Base-by-base conservation (phyloP, 805 yeast species). In the Yarrowia phangngaensis region DNA sequence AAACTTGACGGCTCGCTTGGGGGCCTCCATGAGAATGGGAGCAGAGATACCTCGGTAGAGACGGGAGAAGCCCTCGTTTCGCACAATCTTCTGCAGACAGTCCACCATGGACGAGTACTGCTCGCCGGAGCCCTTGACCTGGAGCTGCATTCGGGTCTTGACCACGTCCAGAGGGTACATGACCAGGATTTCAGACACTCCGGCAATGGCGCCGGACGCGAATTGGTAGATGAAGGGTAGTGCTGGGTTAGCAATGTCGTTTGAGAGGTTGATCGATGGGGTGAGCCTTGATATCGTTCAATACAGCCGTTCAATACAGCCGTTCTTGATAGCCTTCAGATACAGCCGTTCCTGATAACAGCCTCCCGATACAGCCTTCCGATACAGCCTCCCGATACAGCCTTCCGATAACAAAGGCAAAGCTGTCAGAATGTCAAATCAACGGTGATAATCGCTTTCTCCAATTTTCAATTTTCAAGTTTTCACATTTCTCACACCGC, bases 1-100 rank as follows among this genome's bases (percentile, higher is more conserved):
- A 64, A 92, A 92, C 68, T 92, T 92, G 56, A 95, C 89, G 31
- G 98, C 98, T 72, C 99, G 80, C 74, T 92, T 92, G 56, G 98
- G 98, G 11, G 97, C 98, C 68, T 92, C 99, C 98, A 92, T 92
- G 60, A 92, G 73, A 58, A 92, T 86, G 24, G 99, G 99, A 17
- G 98, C 95, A 22, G 84, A 71, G 60, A 92, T 92, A 56, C 99
- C 99, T 63, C 89, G 80, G 70, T 92, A 92, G 52, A 90, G 75
- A 55, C 92, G 74, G 8, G 82, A 68, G 31, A 79, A 74, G 45
- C 98, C 98, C 67, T 92, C 98, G 57, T 78, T 80, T 59, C 76
- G 78, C 58, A 92, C 75, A 58, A 92, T 90, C 68, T 89, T 88
- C 54, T 74, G 68, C 58, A 92, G 67, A 64, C 95, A 86, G 63